phyloP scores from a whole-genome alignment of 257 asterid genomes.

The Ocimum tenuiflorum region DNA sequence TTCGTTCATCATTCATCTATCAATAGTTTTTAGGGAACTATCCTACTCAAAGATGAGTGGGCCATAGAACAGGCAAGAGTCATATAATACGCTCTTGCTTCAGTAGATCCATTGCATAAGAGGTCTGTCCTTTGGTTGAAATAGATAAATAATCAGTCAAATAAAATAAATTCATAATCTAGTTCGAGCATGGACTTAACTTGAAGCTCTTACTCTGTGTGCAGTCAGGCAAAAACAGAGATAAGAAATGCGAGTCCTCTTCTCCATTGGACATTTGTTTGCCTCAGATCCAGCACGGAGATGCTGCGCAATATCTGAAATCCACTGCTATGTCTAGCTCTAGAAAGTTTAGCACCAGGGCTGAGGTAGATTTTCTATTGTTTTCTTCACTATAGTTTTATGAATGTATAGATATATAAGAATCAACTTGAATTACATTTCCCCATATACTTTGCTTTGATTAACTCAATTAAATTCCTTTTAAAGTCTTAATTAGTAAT shows the following conservation, averaged over 20 bases:
- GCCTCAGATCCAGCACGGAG: too few relatives aligned
- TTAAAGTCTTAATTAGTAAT: too few relatives aligned
- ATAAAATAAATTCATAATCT: too few relatives aligned
- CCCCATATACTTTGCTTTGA: too few relatives aligned
- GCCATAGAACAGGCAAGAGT: constrained; percentile 23
- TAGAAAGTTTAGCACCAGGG: constrained; percentile 47
- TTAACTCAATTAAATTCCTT: too few relatives aligned
- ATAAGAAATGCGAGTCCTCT: constrained; percentile 35
- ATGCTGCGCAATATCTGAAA: constrained; percentile 25
- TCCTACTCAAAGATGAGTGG: constrained; percentile 26
- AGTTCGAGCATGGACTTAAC: too few relatives aligned
- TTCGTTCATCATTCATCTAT: too few relatives aligned
- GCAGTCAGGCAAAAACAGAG: constrained; percentile 40
- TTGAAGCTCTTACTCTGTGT: constrained; percentile 4
- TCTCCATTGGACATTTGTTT: constrained; percentile 12
- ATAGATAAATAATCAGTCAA: too few relatives aligned
- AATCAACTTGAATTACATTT: too few relatives aligned
- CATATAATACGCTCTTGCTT: constrained; percentile 28
- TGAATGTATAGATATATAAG: too few relatives aligned
- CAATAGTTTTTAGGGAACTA: too few relatives aligned
- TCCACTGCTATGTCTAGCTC: constrained; percentile 26
- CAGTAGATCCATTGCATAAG: constrained; percentile 57
- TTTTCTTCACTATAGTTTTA: background rate
- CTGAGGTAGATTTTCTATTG: constrained; percentile 45
- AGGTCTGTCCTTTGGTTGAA: constrained; percentile 43